Evolutionary conservation across 2,329 filamentous ascomycete genomes (phyloP), one percentile per base, ranked within the genome.

Genomic region (Calycina marina): DNA sequence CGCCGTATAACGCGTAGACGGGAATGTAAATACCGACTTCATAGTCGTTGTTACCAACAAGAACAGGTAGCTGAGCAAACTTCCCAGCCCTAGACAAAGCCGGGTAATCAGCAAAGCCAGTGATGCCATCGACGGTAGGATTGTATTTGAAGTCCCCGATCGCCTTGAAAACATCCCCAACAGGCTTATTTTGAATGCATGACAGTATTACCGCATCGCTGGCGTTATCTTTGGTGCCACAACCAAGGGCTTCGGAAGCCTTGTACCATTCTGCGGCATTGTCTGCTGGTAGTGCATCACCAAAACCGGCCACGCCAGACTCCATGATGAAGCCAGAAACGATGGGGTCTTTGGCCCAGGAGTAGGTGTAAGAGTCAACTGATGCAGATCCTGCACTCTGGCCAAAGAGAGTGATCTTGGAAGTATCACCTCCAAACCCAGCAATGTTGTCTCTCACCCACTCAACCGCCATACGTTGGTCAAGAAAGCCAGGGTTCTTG

Each of bases 401-500:
- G 22, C 65, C 67, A 56, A 60, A 69, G 26, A 70, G 50, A 1
- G 61, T 67, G 18, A 78, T 61, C 36, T 67, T 62, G 2, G 52
- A 51, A 1, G 56, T 55, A 40, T 77, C 66, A 2, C 73, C 75
- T 0, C 73, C 72, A 49, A 79, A 75, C 2, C 54, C 55, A 2
- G 50, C 63, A 30, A 74, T 67, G 47, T 77, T 77, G 15, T 63
- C 56, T 36, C 61, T 58, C 15, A 78, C 63, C 74, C 74, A 79
- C 39, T 60, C 56, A 11, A 78, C 56, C 4, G 69, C 61, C 6
- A 65, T 47, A 41, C 68, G 61, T 51, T 78, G 72, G 45, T 80
- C 75, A 38, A 63, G 58, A 29, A 79, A 51, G 2, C 76, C 77
- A 6, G 76, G 53, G 40, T 83, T 83, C n/a, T n/a, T n/a, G 2